Conservation (phyloP, 1,284 basidiomycete genomes). For the Cryptococcus deneoformans region DNA sequence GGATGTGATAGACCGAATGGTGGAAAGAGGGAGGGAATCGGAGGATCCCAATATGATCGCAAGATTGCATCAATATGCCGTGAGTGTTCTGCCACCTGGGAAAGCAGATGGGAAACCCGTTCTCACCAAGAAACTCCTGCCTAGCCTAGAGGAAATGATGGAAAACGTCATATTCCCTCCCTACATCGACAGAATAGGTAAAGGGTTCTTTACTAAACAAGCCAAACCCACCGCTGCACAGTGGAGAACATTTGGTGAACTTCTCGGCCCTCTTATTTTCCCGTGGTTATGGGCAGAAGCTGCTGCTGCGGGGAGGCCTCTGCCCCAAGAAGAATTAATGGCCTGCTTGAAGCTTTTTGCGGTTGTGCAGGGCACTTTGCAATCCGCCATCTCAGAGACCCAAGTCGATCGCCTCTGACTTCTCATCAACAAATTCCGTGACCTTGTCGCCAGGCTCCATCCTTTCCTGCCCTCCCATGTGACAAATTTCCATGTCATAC, state of each 20-base stretch:
- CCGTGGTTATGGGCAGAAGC: background rate
- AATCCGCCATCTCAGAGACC: background rate
- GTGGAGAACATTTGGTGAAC: background rate
- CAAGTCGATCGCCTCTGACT: background rate
- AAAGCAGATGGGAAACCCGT: background rate
- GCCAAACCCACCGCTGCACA: background rate
- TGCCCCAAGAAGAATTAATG: background rate
- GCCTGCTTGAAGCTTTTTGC: background rate
- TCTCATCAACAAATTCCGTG: background rate
- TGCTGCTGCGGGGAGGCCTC: background rate
- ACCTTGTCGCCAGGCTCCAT: background rate
- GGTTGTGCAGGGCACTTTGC: background rate
- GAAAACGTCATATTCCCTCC: background rate
- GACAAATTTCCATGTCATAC: background rate
- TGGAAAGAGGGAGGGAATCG: too few species aligned
- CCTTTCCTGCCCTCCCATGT: background rate
- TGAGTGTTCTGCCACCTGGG: too few species aligned
- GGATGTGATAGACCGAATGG: too few species aligned
- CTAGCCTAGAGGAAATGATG: background rate
- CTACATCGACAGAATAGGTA: background rate
- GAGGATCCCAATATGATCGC: too few species aligned
- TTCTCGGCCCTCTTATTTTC: background rate
- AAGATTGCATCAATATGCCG: too few species aligned
- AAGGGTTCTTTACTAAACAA: background rate
- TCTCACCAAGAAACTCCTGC: background rate